A percentile compares a stretch with the other conserved stretches of the same genome.
These are phyloP conservation scores for Petunia axillaris DNA, from an alignment of 257 asterid species.

Conservation along the genomic window DNA sequence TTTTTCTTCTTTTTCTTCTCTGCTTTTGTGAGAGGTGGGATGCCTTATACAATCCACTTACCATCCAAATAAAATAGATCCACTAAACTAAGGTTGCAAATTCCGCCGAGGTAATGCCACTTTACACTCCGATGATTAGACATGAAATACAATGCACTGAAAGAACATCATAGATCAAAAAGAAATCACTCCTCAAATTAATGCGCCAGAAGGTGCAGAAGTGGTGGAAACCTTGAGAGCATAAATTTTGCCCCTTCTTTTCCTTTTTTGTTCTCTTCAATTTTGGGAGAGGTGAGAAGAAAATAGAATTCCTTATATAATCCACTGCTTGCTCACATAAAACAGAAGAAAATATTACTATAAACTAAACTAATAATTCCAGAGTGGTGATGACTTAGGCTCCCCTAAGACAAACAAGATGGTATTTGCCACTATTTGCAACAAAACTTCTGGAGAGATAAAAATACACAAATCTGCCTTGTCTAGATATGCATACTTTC, in stretches of 20 bases:
- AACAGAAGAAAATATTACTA: neutral
- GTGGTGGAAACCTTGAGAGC: neutral
- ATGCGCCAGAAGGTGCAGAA: neutral
- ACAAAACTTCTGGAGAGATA: too few relatives aligned
- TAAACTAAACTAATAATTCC: neutral
- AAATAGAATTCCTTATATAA: neutral
- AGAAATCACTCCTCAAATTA: neutral
- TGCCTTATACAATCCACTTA: neutral
- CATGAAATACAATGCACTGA: neutral
- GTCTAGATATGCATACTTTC: neutral
- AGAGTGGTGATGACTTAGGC: neutral
- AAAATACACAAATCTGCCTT: neutral
- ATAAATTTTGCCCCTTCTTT: neutral
- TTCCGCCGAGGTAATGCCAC: neutral
- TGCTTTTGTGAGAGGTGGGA: slow-evolving; percentile 8
- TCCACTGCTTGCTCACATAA: neutral
- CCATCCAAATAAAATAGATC: neutral
- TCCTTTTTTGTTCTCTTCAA: neutral
- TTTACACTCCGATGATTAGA: neutral
- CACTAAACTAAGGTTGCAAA: neutral
- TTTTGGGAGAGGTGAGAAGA: neutral
- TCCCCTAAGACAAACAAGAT: neutral
- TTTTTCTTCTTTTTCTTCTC: neutral
- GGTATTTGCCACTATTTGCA: neutral
- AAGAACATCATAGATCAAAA: neutral